Percentiles rank a stretch among this genome's conserved stretches.
These are phyloP conservation scores for Coelastrella sp. DNA, from an alignment of 139 green algal species.

Conservation along the genomic window DNA sequence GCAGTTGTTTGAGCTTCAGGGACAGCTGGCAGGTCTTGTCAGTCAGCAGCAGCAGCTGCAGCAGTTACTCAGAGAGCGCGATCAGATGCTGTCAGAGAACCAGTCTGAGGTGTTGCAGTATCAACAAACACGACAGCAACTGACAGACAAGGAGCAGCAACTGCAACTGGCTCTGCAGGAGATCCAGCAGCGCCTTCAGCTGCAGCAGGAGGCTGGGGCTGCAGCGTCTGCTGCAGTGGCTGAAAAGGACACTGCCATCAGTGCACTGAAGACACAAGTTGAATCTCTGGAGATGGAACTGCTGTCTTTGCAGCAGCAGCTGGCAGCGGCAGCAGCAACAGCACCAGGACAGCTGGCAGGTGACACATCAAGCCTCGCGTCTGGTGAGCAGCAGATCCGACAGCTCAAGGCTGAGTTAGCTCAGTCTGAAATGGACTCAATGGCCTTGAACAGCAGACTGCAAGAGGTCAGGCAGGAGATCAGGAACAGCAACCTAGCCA, in stretches of 20 bases:
- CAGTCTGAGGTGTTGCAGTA: conserved; percentile 26
- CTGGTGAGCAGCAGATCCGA: not conserved
- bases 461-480: conserved; percentile 5
- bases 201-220: not conserved
- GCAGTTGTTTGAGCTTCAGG: conserved; percentile 26
- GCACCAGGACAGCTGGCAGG: not conserved
- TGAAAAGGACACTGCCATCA: not conserved
- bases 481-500: conserved; percentile 33
- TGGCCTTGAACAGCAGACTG: conserved; percentile 2
- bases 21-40: not conserved
- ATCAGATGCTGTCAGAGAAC: not conserved
- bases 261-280: not conserved
- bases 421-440: not conserved
- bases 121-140: conserved; percentile 26
- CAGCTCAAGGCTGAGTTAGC: not conserved
- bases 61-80: conserved; percentile 25
- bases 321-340: conserved; percentile 31
- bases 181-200: not conserved
- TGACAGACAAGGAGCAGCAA: conserved; percentile 22
- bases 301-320: conserved; percentile 28
- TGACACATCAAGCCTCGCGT: not conserved
- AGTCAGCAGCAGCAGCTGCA: conserved; percentile 38
- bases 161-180: not conserved
- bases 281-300: not conserved
- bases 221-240: conserved; percentile 14